Conservation (phyloP, 2,329 filamentous ascomycete genomes). For the Fusarium drepaniforme region DNA sequence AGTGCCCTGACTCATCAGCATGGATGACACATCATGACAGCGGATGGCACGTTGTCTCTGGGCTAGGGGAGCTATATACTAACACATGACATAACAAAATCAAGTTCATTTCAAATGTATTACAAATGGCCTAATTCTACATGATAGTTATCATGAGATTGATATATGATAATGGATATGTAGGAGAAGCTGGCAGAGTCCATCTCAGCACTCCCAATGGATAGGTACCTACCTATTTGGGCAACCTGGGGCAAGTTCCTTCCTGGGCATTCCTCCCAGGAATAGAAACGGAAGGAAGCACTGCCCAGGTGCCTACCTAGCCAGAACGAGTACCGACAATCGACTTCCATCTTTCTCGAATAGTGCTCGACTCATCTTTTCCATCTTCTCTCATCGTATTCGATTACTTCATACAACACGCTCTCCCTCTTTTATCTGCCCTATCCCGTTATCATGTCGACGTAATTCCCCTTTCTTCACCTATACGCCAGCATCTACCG, state of each 20-base stretch:
- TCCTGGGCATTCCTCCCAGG: neutral
- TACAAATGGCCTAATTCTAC: neutral
- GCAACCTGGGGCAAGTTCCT: neutral
- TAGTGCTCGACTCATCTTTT: neutral
- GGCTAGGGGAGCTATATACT: neutral
- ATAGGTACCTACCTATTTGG: too few species aligned
- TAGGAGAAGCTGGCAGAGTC: neutral
- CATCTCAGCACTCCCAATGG: neutral
- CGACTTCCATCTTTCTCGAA: neutral
- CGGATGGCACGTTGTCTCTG: neutral
- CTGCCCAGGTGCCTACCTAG: neutral
- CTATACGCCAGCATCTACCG: slow-evolving; percentile 4
- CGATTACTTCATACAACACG: neutral
- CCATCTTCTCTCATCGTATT: neutral
- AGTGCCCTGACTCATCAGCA: too few species aligned
- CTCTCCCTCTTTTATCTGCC: neutral
- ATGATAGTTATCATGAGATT: neutral
- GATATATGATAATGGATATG: neutral
- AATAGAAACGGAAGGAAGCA: neutral
- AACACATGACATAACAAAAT: neutral
- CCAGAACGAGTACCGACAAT: neutral
- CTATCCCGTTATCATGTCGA: slow-evolving; percentile 8
- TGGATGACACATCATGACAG: neutral
- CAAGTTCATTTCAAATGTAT: neutral
- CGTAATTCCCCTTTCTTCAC: slow-evolving; percentile 2